Conservation (phyloP, 306 rosid species). For the Pueraria montana region DNA sequence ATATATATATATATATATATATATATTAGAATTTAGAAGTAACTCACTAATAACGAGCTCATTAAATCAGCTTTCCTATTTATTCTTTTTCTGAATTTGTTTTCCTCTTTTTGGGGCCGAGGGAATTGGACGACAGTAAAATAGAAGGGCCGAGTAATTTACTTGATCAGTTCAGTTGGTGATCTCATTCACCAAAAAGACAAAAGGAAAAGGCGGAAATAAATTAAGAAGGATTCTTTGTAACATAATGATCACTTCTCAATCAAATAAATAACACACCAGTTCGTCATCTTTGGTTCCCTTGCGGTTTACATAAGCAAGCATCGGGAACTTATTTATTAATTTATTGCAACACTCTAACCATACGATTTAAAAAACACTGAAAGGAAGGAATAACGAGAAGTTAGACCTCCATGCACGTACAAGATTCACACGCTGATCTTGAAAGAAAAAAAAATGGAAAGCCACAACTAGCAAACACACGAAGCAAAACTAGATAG, state of each 20-base stretch:
- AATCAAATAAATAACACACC: constrained; percentile 20
- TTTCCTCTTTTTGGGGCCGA: not conserved
- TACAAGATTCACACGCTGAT: constrained; percentile 27
- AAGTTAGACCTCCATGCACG: constrained; percentile 37
- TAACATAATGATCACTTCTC: not conserved
- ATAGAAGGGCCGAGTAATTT: not conserved
- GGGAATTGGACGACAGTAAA: not conserved
- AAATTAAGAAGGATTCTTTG: constrained; percentile 10
- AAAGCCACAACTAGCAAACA: constrained; percentile 6
- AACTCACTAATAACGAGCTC: no score
- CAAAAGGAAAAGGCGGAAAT: not conserved
- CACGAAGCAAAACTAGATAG: not conserved
- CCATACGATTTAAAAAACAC: not conserved
- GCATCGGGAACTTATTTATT: constrained; percentile 16
- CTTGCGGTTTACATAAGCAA: constrained; percentile 15
- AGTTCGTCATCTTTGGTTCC: constrained; percentile 24
- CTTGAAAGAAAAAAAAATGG: not conserved
- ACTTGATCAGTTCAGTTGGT: not conserved
- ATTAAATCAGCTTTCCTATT: not conserved
- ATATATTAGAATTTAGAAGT: no score
- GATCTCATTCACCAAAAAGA: not conserved
- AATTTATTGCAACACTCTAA: not conserved
- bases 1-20: no score
- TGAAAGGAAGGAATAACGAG: constrained; percentile 37
- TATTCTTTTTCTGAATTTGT: not conserved